Conservation (phyloP, 257 asterid species). For the Anisodus tanguticus region DNA sequence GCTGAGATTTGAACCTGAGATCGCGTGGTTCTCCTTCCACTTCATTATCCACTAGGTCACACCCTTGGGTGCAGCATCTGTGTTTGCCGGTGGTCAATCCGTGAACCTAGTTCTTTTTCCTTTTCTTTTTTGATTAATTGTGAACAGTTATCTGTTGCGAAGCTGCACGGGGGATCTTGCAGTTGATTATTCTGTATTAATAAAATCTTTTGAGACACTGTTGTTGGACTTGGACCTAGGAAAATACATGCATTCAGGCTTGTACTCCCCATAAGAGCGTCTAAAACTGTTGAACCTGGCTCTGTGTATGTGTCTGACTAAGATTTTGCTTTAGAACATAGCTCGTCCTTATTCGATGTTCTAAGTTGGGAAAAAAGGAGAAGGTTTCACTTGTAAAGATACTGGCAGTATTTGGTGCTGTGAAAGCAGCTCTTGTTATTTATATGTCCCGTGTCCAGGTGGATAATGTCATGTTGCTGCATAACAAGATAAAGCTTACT, state of each 20-base stretch:
- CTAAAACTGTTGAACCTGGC: background rate
- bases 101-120: background rate
- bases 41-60: too few relatives aligned
- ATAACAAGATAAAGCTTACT: background rate
- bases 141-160: background rate
- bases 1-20: too few relatives aligned
- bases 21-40: too few relatives aligned
- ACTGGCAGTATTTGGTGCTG: background rate
- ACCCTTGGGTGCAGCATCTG: background rate
- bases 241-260: background rate
- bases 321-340: background rate
- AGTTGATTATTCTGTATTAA: background rate
- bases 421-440: background rate
- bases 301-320: background rate
- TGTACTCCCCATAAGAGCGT: background rate
- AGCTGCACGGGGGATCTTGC: background rate
- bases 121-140: background rate
- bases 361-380: background rate
- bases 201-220: background rate
- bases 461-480: background rate
- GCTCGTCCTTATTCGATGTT: background rate
- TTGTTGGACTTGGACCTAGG: background rate
- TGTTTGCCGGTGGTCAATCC: background rate
- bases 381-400: slow-evolving; percentile 11
- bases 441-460: background rate